These are phyloP conservation scores for Physcomitrium patens DNA, from an alignment of 225 moss, liverwort and hornwort genomes.

Conservation along the genomic window DNA sequence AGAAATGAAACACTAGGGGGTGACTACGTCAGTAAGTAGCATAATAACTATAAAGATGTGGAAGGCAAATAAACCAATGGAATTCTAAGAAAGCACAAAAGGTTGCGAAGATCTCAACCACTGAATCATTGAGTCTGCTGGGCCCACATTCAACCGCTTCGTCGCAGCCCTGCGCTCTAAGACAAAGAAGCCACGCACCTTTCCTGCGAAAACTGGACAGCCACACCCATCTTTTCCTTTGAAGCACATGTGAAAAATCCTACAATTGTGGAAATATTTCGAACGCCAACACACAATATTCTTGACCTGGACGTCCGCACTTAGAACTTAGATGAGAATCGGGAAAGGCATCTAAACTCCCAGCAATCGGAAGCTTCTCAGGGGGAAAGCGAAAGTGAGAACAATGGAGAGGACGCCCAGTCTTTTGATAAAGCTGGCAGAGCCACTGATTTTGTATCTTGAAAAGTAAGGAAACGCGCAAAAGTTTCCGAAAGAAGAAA, in stretches of 20 bases:
- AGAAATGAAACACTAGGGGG: neutral
- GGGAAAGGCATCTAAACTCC: neutral
- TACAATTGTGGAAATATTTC: neutral
- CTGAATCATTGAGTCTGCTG: neutral
- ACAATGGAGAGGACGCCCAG: neutral
- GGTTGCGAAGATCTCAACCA: constrained; percentile 27
- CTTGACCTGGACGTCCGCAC: neutral
- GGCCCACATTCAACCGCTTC: constrained; percentile 13
- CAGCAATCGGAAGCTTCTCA: neutral
- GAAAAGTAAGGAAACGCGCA: neutral
- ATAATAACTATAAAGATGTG: constrained; percentile 10
- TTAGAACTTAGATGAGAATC: no score
- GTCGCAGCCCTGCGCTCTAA: constrained; percentile 15
- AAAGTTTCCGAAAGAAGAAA: constrained; percentile 8
- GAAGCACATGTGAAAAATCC: neutral
- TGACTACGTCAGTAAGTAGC: neutral
- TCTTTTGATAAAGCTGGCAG: constrained; percentile 28
- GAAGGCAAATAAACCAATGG: constrained; percentile 17
- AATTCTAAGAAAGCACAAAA: neutral
- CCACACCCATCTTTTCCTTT: no score
- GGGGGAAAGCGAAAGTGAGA: neutral
- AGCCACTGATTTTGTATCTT: constrained; percentile 9
- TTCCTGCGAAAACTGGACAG: neutral
- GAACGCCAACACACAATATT: neutral
- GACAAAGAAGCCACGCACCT: constrained; percentile 7